Percentiles rank a stretch among this genome's conserved stretches.
phyloP scores from a whole-genome alignment of 2,329 filamentous ascomycete genomes.

The Fusarium nodosum region DNA sequence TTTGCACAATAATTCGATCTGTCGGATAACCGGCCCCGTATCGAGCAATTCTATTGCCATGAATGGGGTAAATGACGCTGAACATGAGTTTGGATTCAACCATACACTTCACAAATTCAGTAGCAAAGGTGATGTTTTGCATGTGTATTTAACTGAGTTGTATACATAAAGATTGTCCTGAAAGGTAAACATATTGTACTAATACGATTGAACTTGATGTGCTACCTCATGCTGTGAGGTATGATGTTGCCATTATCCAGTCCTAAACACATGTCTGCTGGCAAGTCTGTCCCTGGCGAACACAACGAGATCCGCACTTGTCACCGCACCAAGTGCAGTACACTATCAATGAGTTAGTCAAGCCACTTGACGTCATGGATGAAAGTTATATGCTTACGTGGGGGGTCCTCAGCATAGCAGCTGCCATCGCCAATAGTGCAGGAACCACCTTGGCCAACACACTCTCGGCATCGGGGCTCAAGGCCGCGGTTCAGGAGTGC shows the following conservation, averaged over 20 bases:
- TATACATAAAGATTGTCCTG: neutral
- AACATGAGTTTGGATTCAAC: neutral
- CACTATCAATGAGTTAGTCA: neutral
- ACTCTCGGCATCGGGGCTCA: conserved; percentile 1
- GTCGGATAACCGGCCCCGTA: no score
- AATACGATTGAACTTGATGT: neutral
- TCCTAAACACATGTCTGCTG: neutral
- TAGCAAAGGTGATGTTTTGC: accelerated
- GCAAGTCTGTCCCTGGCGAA: neutral
- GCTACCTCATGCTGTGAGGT: accelerated
- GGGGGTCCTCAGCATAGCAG: conserved; percentile 1
- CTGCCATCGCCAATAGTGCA: conserved; percentile 1
- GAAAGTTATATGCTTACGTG: neutral
- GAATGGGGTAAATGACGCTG: no score
- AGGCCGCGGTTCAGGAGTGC: neutral
- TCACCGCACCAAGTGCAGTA: conserved; percentile 1
- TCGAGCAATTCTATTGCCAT: no score
- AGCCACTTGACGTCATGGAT: accelerated
- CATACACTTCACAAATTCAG: neutral
- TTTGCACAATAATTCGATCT: no score
- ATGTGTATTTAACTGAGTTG: neutral
- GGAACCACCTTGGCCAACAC: neutral
- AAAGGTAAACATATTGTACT: neutral
- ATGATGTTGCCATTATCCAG: accelerated
- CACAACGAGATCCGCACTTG: conserved; percentile 2